Conservation (phyloP, 2,329 filamentous ascomycete species). For the Thermomyces lanuginosus region DNA sequence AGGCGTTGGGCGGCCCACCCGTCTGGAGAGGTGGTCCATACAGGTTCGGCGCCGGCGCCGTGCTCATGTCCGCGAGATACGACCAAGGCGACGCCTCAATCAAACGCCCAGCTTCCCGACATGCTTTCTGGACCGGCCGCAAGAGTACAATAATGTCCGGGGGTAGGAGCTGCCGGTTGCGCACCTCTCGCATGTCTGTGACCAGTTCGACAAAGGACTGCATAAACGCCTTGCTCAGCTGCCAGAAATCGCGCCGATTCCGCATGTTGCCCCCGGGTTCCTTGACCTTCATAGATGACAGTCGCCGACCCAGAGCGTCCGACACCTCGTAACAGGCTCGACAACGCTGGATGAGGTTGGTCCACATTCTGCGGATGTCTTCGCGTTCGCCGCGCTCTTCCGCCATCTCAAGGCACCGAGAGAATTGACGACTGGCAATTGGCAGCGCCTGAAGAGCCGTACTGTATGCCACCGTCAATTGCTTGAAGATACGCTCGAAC, state of each 20-base stretch:
- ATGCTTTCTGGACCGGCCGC: slow-evolving; percentile 62
- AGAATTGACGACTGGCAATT: slow-evolving; percentile 50
- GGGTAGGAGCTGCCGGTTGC: slow-evolving; percentile 34
- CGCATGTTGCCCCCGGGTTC: slow-evolving; percentile 55
- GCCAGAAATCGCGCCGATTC: slow-evolving; percentile 45
- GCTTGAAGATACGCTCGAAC: slow-evolving; percentile 70
- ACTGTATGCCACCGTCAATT: slow-evolving; percentile 57
- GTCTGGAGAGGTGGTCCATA: slow-evolving; percentile 22
- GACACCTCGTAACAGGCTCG: slow-evolving; percentile 55
- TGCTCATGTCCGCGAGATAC: slow-evolving; percentile 32
- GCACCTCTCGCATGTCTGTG: slow-evolving; percentile 31
- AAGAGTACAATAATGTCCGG: slow-evolving; percentile 57
- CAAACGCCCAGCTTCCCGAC: slow-evolving; percentile 61
- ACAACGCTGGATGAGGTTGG: slow-evolving; percentile 54
- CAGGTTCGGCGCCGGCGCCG: slow-evolving; percentile 13
- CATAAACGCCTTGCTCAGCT: slow-evolving; percentile 49
- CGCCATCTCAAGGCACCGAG: slow-evolving; percentile 45
- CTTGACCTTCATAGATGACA: slow-evolving; percentile 69
- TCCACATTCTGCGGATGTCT: slow-evolving; percentile 49
- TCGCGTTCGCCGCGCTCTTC: slow-evolving; percentile 44
- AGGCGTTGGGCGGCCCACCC: slow-evolving; percentile 14
- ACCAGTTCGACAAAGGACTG: slow-evolving; percentile 33
- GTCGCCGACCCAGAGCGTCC: slow-evolving; percentile 52
- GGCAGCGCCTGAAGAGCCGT: slow-evolving; percentile 58
- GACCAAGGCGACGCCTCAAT: slow-evolving; percentile 53